Base-by-base conservation (phyloP, 1,139 yeast genomes). In the Tardiomyces blankii region DNA sequence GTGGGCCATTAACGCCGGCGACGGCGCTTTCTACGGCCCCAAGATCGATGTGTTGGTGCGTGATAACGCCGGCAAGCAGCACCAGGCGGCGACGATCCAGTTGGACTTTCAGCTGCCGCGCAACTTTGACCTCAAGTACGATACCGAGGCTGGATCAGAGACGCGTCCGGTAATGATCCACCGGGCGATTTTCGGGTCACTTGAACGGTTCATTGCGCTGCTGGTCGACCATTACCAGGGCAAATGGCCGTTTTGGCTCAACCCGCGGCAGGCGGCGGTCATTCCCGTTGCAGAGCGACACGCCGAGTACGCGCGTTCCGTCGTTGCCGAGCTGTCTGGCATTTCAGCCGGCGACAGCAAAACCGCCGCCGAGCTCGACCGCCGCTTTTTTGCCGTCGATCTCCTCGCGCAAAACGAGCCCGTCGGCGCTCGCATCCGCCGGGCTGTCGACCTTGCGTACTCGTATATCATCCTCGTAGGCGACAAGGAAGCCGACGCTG, bases 1-100 rank as follows among this genome's bases (percentile, higher is more conserved):
- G 38, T 89, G 96, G 95, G 70, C 74, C 44, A 57, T 86, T 12
- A 82, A 88, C 52, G 84, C 80, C 48, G 96, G 95, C 16, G 99
- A 91, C 64, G 99, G 99, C 48, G 99, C 98, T 0, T 91, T 91
- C 66, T 91, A 91, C 63, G 99, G 99, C 1, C 99, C 99, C 25
- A 69, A 68, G 65, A 87, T 91, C 54, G 98, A 91, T 62, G 78
- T 91, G 42, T 73, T 86, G 59, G 78, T 91, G 44, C 78, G 80
- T 16, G 99, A 93, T 65, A 88, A 88, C 40, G 77, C 77, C 44
- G 80, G 79, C 7, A 88, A 89, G 60, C 77, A 79, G 60, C 96
- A 88, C 62, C 99, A 91, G 64, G 87, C 94, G 41, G 98, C 97
- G 13, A 91, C 99, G 0, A 79, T 93, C 51, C 99, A 91, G 65